phyloP scores from a whole-genome alignment of 345 rosid genomes.

The Citrus reticulata region DNA sequence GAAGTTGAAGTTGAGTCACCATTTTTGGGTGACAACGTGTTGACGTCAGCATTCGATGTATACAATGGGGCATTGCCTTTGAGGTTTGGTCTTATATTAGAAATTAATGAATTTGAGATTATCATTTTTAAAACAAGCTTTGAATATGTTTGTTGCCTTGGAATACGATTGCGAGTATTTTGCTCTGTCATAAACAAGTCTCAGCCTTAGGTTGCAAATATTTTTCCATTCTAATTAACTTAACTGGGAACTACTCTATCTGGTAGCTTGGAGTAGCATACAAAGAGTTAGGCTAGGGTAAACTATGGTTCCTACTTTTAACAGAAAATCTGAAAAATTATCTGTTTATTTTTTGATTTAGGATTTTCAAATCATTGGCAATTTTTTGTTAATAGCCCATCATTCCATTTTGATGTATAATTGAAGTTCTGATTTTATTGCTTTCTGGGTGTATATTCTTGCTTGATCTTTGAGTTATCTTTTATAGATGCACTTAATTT shows the following conservation, averaged over 20 bases:
- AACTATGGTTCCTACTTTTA: background rate
- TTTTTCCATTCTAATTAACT: background rate
- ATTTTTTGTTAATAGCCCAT: too few species aligned
- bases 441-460: background rate
- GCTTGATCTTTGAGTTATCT: background rate
- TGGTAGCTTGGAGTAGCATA: background rate
- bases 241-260: background rate
- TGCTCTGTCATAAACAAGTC: background rate
- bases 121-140: background rate
- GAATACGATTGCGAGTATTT: background rate
- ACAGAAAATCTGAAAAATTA: background rate
- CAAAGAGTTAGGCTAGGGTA: background rate
- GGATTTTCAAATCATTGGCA: background rate
- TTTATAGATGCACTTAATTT: background rate
- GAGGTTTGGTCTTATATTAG: conserved; percentile 35
- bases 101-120: background rate
- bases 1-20: conserved; percentile 78
- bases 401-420: background rate
- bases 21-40: conserved; percentile 19
- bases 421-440: background rate
- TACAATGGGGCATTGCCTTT: conserved; percentile 22
- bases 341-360: background rate
- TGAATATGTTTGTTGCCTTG: background rate
- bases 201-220: background rate
- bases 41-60: conserved; percentile 21